Conservation (phyloP, 2,329 filamentous ascomycete species). For the Exophiala calicioides region DNA sequence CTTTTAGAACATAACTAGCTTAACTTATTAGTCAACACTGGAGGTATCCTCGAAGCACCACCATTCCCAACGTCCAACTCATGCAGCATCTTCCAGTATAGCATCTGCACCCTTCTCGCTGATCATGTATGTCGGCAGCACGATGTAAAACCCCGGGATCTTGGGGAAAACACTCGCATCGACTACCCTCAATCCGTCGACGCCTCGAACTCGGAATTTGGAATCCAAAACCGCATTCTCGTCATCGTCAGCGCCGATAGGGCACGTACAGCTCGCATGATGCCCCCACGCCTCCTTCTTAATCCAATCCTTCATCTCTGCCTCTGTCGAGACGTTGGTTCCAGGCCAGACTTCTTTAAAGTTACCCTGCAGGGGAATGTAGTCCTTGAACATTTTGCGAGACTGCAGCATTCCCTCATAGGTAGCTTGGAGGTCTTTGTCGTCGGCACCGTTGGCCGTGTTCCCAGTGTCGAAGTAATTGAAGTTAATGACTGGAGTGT, state of each 20-base stretch:
- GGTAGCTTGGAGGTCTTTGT: slow-evolving; percentile 55
- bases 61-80: too few species aligned
- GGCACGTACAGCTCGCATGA: slow-evolving; percentile 58
- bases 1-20: too few species aligned
- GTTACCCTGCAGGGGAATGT: slow-evolving; percentile 44
- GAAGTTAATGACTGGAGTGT: slow-evolving; percentile 64
- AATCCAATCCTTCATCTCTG: slow-evolving; percentile 50
- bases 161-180: slow-evolving; percentile 61
- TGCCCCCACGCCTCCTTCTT: slow-evolving; percentile 58
- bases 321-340: slow-evolving; percentile 44
- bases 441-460: slow-evolving; percentile 44
- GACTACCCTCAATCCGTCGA: slow-evolving; percentile 59
- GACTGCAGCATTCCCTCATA: slow-evolving; percentile 58
- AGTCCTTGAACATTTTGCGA: slow-evolving; percentile 48
- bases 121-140: slow-evolving; percentile 57
- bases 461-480: slow-evolving; percentile 58
- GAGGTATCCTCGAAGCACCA: too few species aligned
- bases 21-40: too few species aligned
- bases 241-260: slow-evolving; percentile 58
- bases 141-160: slow-evolving; percentile 57
- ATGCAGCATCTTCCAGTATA: slow-evolving; percentile 43
- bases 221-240: slow-evolving; percentile 58
- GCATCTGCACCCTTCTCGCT: slow-evolving; percentile 64
- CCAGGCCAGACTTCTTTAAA: slow-evolving; percentile 50
- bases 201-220: slow-evolving; percentile 59